Conservation (phyloP, 257 asterid genomes). For the Solanum piurae region DNA sequence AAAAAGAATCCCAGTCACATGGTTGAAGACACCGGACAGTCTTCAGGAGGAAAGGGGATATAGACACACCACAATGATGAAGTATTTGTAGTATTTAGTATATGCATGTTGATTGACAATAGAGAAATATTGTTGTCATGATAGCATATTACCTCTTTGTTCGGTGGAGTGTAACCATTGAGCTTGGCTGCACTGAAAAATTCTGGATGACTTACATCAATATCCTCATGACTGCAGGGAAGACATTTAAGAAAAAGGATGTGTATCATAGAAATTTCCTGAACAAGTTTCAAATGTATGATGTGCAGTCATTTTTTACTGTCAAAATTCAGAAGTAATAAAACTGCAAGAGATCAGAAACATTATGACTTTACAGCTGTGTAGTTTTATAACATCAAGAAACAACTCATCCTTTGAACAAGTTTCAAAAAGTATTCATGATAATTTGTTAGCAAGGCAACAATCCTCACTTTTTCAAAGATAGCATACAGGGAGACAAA, state of each 20-base stretch:
- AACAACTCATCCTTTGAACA: background rate
- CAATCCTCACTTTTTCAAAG: background rate
- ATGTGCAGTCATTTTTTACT: background rate
- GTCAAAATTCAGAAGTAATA: background rate
- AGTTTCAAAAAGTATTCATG: background rate
- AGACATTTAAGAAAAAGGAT: background rate
- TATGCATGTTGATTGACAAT: background rate
- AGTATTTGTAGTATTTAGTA: background rate
- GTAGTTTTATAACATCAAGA: background rate
- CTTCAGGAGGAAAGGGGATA: background rate
- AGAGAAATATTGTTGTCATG: background rate
- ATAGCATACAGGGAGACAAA: background rate
- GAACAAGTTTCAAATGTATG: background rate
- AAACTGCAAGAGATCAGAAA: background rate
- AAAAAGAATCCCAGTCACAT: background rate
- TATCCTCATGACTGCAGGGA: slow-evolving; percentile 70
- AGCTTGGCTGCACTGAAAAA: slow-evolving; percentile 76
- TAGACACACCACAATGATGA: background rate
- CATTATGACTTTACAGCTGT: background rate
- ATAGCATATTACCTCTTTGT: slow-evolving; percentile 58
- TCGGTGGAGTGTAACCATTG: slow-evolving; percentile 84
- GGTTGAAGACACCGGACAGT: background rate
- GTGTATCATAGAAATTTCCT: background rate
- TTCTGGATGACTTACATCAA: slow-evolving; percentile 95
- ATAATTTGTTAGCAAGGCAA: background rate